Evolutionary conservation across 177 flowering plant genomes (phyloP).

Genomic region (Telopea speciosissima): DNA sequence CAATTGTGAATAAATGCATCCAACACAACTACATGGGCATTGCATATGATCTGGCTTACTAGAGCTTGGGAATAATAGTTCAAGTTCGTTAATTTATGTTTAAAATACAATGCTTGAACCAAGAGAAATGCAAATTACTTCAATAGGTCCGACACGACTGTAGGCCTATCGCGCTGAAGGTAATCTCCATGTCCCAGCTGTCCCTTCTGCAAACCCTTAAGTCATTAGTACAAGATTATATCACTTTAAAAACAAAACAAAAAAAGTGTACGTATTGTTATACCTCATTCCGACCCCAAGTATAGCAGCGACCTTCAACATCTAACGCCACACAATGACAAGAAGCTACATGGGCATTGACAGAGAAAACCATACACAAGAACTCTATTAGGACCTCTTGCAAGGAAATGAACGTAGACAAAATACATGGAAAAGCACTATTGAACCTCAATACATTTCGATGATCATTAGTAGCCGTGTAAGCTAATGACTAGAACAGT

Average conservation of each 20-base stretch:
- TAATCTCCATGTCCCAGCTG: constrained; percentile 95
- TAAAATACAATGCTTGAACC: neutral
- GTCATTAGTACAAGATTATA: neutral
- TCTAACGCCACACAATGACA: constrained; percentile 97
- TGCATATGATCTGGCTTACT: too few species aligned
- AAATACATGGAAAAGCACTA: neutral
- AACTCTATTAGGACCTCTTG: neutral
- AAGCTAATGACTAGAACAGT: neutral
- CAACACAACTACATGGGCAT: too few species aligned
- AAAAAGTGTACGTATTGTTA: neutral
- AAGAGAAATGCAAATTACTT: constrained; percentile 39
- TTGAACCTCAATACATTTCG: neutral
- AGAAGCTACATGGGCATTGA: constrained; percentile 48
- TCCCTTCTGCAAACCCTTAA: constrained; percentile 61
- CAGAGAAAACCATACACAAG: neutral
- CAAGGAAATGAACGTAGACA: neutral
- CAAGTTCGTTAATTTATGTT: too few species aligned
- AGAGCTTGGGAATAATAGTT: too few species aligned
- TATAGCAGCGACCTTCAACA: constrained; percentile 90
- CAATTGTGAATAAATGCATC: too few species aligned
- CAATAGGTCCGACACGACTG: constrained; percentile 74
- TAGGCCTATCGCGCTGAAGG: constrained; percentile 83
- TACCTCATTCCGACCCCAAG: constrained; percentile 98
- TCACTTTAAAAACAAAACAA: neutral
- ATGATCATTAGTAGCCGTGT: neutral